Percentiles rank a stretch among this genome's conserved stretches.
phyloP scores from a whole-genome alignment of 1,284 basidiomycete genomes.

The Albatrellus sp. region DNA sequence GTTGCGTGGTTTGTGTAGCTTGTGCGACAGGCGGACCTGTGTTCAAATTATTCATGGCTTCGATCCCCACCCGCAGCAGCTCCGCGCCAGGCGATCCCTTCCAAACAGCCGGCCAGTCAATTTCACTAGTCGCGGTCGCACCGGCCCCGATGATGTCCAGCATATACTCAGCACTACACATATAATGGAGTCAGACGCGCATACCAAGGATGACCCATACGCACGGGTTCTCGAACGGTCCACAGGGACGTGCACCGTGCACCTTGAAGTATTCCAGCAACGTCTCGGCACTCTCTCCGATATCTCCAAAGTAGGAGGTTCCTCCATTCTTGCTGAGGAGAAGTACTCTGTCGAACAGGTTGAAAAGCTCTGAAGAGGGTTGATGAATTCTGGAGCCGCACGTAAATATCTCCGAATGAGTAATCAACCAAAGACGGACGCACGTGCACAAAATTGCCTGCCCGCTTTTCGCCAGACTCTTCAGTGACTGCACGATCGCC shows the following conservation, averaged over 20 bases:
- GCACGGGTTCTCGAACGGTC: conserved; percentile 29
- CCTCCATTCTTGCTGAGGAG: conserved; percentile 59
- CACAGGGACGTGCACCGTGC: conserved; percentile 35
- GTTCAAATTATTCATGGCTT: too few relatives aligned
- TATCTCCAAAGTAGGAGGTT: conserved; percentile 69
- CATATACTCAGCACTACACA: conserved; percentile 50
- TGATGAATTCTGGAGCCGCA: conserved; percentile 31
- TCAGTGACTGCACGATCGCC: conserved; percentile 30
- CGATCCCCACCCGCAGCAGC: conserved; percentile 17
- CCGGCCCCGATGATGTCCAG: conserved; percentile 62
- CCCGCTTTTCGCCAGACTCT: conserved; percentile 73
- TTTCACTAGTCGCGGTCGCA: conserved; percentile 20
- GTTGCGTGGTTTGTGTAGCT: too few relatives aligned
- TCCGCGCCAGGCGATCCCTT: conserved; percentile 17
- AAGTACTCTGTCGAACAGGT: conserved; percentile 54
- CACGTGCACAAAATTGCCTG: conserved; percentile 64
- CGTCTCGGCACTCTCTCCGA: conserved; percentile 44
- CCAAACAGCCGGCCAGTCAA: conserved; percentile 25
- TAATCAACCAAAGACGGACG: conserved; percentile 1
- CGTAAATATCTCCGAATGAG: not conserved
- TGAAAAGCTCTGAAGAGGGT: conserved; percentile 65
- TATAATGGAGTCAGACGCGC: not conserved
- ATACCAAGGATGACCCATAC: not conserved
- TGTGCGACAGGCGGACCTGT: too few relatives aligned
- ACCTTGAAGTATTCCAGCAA: conserved; percentile 62